Evolutionary conservation across 306 rosid species (phyloP), one percentile per base, ranked within the genome.

Genomic region (Psophocarpus tetragonolobus): DNA sequence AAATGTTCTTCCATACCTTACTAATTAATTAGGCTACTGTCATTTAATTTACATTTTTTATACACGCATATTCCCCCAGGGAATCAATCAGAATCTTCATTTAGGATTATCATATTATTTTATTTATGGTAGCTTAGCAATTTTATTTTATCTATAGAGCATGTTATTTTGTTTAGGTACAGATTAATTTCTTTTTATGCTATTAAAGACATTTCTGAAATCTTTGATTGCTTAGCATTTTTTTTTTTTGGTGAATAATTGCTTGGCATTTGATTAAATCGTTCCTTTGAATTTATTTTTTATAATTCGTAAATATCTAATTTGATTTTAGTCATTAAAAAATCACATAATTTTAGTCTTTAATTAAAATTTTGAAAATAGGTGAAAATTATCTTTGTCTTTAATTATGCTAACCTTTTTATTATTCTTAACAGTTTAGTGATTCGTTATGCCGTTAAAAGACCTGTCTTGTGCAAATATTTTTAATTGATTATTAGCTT

Each of bases 1-100:
- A 18, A 62, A 32, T 8, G 5, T 77, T 56, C 61, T 84, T 60
- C 79, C 82, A 47, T 68, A 42, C 51, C 29, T 81, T 17, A 74
- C 65, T 58, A 69, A 29, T 73, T 58, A 69, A 29, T 73, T 75
- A 75, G 69, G 64, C 32, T 32, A 51, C 18, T 17, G 24, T 35
- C 23, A 30, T 27, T 54, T n/a, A n/a, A n/a, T 73, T 74, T 42
- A 39, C 2, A 42, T 74, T 45, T 57, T 42, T n/a, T 60, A 5
- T 7, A 61, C 2, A 6, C n/a, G 4, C 15, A 73, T 39, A 38
- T 1, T 24, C 35, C 4, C 0, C 2, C 65, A 21, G 8, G 7
- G 1, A 36, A 21, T 23, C 15, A 36, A 68, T 42, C 12, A 8
- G 9, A 27, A 41, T 23, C 2, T 41, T 15, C 56, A 24, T 68